Base-by-base conservation (phyloP, 768 basidiomycete genomes). In the Pulveroboletus sp. region DNA sequence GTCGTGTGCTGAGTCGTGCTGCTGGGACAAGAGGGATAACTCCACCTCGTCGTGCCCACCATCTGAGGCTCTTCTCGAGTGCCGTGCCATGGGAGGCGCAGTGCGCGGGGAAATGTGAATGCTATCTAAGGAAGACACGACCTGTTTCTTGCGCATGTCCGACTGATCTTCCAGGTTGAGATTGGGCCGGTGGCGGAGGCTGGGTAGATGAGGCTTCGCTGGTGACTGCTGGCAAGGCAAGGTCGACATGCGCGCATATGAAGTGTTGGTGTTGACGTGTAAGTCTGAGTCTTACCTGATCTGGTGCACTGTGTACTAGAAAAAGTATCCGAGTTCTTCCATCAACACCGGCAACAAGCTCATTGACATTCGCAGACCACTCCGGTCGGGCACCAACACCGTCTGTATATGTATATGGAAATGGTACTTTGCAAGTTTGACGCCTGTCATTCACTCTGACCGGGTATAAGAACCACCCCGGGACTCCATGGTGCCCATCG, bases 51-150 rank as follows among this genome's bases (percentile, higher is more conserved):
- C 83, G 39, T 71, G 75, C 39, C 55, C 58, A 22, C 35, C 19
- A 32, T 67, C 71, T 55, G 47, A 68, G 51, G 49, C 43, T 40
- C 58, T 61, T 29, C 68, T 53, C 16, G 71, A 40, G 27, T 73
- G 68, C 38, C 72, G 71, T 40, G 74, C 69, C 24, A 70, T 62
- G 48, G 63, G 61, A 17, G 71, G 65, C 0, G 76, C 31, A 6
- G 31, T 78, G 35, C 82, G 78, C 41, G 83, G 81, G 36, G 76
- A 73, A 50, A 83, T 79, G 49, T 74, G 76, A 48, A 82, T 80
- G 54, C 75, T 78, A 58, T 77, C 76, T 48, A 85, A 64, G 31
- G 82, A 82, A 22, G 83, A 81, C 37, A 79, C 73, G 42, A 80
- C 67, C 13, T 76, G 78, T 72, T 77, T 78, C 44, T 74, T 65